A percentile compares a stretch with the other conserved stretches of the same genome.
Evolutionary conservation across 1,284 basidiomycete genomes (phyloP).

Genomic region (Ustilago hordei): DNA sequence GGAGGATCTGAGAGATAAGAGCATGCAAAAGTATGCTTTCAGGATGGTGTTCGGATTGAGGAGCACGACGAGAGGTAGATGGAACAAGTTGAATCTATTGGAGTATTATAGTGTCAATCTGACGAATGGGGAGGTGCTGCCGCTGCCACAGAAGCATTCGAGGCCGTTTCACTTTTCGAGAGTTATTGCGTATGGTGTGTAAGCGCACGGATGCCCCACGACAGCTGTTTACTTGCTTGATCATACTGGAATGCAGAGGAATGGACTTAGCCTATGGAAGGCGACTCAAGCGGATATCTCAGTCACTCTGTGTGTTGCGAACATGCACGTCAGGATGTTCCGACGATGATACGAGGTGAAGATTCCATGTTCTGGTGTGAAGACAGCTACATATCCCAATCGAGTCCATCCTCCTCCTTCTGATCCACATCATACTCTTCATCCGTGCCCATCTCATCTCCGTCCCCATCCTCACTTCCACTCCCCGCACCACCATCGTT

Average conservation of each 20-base stretch:
- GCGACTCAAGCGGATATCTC: background rate
- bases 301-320: background rate
- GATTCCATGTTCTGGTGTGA: background rate
- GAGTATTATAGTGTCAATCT: conserved; percentile 76
- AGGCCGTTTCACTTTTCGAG: conserved; percentile 93
- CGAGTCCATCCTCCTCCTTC: conserved; percentile 35
- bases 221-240: background rate
- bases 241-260: background rate
- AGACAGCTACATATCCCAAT: conserved; percentile 40
- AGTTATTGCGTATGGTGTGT: conserved; percentile 65
- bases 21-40: conserved; percentile 79
- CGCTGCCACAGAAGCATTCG: conserved; percentile 83
- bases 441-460: conserved; percentile 56
- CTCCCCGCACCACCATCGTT: conserved; percentile 11
- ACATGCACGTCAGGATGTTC: background rate
- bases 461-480: conserved; percentile 30
- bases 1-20: conserved; percentile 61
- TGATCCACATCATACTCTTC: conserved; percentile 58
- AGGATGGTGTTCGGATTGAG: conserved; percentile 83
- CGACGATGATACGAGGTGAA: background rate
- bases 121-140: conserved; percentile 79
- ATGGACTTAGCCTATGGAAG: background rate
- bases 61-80: conserved; percentile 77
- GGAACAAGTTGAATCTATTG: conserved; percentile 86
- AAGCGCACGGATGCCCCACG: background rate